These are phyloP conservation scores for Gossypium turneri DNA, from an alignment of 345 rosid species.

Conservation along the genomic window DNA sequence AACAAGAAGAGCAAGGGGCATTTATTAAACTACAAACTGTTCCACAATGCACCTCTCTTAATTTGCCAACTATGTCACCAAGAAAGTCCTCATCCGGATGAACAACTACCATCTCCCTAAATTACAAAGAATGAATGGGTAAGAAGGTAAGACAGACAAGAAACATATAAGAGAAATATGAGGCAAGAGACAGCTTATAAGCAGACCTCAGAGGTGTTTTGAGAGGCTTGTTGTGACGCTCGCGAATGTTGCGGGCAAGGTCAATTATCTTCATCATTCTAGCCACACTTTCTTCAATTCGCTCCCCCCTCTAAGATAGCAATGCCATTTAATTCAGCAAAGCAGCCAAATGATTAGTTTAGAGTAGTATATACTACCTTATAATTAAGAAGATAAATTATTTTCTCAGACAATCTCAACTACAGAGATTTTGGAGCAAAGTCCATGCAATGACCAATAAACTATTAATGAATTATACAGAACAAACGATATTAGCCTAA, in stretches of 20 bases:
- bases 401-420: neutral
- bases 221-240: slow-evolving; percentile 83
- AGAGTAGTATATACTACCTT: neutral
- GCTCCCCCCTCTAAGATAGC: slow-evolving; percentile 58
- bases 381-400: neutral
- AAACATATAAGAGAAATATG: slow-evolving; percentile 1
- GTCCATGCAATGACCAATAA: neutral
- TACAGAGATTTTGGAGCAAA: neutral
- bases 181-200: slow-evolving; percentile 12
- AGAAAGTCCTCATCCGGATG: slow-evolving; percentile 92
- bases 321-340: slow-evolving; percentile 10
- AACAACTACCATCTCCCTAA: slow-evolving; percentile 92
- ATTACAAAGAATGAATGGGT: slow-evolving; percentile 2
- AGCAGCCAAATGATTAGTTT: neutral
- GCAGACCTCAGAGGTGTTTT: slow-evolving; percentile 86
- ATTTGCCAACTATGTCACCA: slow-evolving; percentile 86
- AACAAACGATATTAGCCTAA: neutral
- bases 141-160: neutral
- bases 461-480: neutral
- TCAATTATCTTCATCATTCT: slow-evolving; percentile 97
- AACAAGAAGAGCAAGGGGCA: neutral
- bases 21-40: neutral
- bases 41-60: slow-evolving; percentile 61
- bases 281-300: slow-evolving; percentile 85
- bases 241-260: slow-evolving; percentile 94